Percentiles rank a stretch among this genome's conserved stretches.
phyloP scores from a whole-genome alignment of 2,329 filamentous ascomycete genomes.

The Diaporthe humulicola region DNA sequence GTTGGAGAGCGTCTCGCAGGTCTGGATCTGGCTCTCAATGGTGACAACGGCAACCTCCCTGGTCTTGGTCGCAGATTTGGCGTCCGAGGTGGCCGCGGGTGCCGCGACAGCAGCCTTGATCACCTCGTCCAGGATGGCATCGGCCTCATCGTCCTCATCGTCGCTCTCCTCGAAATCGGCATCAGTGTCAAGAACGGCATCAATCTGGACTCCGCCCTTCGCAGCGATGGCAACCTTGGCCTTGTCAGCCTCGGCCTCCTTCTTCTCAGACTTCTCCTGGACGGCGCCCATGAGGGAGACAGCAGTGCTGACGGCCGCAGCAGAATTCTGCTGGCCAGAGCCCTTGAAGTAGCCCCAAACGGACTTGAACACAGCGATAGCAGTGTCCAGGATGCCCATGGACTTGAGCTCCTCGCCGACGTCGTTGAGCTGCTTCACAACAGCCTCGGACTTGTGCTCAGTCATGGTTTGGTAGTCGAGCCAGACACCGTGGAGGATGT shows the following conservation, averaged over 20 bases:
- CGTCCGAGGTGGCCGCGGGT: constrained; percentile 12
- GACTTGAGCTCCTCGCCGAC: constrained; percentile 42
- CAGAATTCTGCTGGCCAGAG: constrained; percentile 40
- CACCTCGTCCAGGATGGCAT: constrained; percentile 39
- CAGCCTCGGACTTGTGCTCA: constrained; percentile 39
- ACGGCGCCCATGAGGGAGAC: constrained; percentile 39
- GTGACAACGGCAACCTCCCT: constrained; percentile 38
- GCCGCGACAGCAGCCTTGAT: constrained; percentile 35
- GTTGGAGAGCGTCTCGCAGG: constrained; percentile 39
- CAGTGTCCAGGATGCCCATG: constrained; percentile 41
- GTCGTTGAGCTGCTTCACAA: constrained; percentile 41
- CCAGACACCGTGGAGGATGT: constrained; percentile 42
- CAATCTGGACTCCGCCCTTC: constrained; percentile 35
- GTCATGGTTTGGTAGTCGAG: constrained; percentile 41
- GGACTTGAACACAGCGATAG: constrained; percentile 41
- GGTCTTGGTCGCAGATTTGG: constrained; percentile 30
- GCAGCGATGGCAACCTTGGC: constrained; percentile 33
- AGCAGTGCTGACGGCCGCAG: constrained; percentile 39
- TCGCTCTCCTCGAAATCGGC: constrained; percentile 36
- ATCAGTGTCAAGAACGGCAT: constrained; percentile 34
- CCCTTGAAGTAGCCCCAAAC: constrained; percentile 43
- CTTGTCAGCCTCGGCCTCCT: constrained; percentile 38
- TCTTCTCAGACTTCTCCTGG: constrained; percentile 38
- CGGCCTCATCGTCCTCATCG: constrained; percentile 38
- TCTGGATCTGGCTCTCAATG: constrained; percentile 40